Percentiles rank a stretch among this genome's conserved stretches.
phyloP scores from a whole-genome alignment of 2,329 filamentous ascomycete species.

The Penicillium sp. region DNA sequence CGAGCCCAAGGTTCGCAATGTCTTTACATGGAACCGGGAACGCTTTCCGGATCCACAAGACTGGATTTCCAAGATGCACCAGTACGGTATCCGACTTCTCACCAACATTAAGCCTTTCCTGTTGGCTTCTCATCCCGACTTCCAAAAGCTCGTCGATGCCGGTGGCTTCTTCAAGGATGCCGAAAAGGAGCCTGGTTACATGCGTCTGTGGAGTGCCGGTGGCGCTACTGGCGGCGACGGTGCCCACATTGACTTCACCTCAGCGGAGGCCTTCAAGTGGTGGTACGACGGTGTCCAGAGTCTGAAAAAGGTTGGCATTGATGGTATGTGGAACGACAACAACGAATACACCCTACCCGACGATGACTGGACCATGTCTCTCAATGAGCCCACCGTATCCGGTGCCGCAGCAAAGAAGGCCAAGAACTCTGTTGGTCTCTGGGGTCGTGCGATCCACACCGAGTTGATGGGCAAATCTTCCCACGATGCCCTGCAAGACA shows the following conservation, averaged over 20 bases:
- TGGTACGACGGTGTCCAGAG: slow-evolving; percentile 68
- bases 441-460: slow-evolving; percentile 68
- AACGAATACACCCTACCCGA: slow-evolving; percentile 70
- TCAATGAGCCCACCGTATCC: slow-evolving; percentile 48
- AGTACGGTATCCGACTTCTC: slow-evolving; percentile 64
- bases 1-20: slow-evolving; percentile 68
- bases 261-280: slow-evolving; percentile 65
- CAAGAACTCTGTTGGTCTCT: slow-evolving; percentile 61
- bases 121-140: slow-evolving; percentile 65
- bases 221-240: slow-evolving; percentile 69
- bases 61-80: slow-evolving; percentile 63
- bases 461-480: slow-evolving; percentile 72
- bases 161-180: slow-evolving; percentile 66
- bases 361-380: slow-evolving; percentile 64
- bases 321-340: slow-evolving; percentile 78
- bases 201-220: slow-evolving; percentile 70
- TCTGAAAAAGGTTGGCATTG: slow-evolving; percentile 64
- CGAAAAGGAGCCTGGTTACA: slow-evolving; percentile 52
- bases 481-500: slow-evolving; percentile 63
- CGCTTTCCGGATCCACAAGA: slow-evolving; percentile 67
- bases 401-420: slow-evolving; percentile 41
- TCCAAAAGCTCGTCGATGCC: slow-evolving; percentile 57
- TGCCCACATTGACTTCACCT: slow-evolving; percentile 72
- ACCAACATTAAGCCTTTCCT: slow-evolving; percentile 75
- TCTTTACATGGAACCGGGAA: slow-evolving; percentile 70